Base-by-base conservation (phyloP, 192 early-diverging fungal genomes). In the Podochytrium sp. region DNA sequence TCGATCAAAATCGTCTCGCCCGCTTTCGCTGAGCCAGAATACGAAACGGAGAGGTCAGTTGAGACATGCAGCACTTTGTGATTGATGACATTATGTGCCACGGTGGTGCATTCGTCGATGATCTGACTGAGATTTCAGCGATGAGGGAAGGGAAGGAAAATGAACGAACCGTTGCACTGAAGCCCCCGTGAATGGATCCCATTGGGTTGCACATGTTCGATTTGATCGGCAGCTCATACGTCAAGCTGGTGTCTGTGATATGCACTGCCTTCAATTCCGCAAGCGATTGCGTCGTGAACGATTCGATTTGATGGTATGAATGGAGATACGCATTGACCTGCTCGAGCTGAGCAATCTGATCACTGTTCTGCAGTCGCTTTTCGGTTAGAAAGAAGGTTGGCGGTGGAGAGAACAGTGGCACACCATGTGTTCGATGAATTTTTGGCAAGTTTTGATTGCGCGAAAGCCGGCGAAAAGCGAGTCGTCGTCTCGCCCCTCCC, bases 121-220 rank as follows among this genome's bases (percentile, higher is more conserved):
- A 69, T 52, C 42, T 62, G 60, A 37, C n/a, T n/a, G n/a, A n/a
- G n/a, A 47, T 12, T 12, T 20, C 10, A 20, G 7, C 10, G 43
- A 47, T 12, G 43, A 7, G 43, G 43, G 43, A n/a, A 38, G 39
- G 12, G 35, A 40, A 10, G 0, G 35, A 40, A 38, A 34, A 14
- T 10, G 14, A 40, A 14, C 7, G 60, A 35, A 62, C 60, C n/a
- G 66, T 69, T 35, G 66, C 66, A n/a, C 25, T 69, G 1, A 33
- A n/a, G 34, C 66, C 66, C 4, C 66, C 66, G 25, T 69, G 66
- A n/a, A 69, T 7, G 23, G 7, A 16, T 51, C 66, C 66, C 27
- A 51, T 20, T 6, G 4, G n/a, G 35, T 69, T 69, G 30, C 10
- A 12, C 29, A 69, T 33, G 14, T 20, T 27, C 27, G 20, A 14